phyloP scores from a whole-genome alignment of 2,329 filamentous ascomycete species.

The Thielaviopsis populi region DNA sequence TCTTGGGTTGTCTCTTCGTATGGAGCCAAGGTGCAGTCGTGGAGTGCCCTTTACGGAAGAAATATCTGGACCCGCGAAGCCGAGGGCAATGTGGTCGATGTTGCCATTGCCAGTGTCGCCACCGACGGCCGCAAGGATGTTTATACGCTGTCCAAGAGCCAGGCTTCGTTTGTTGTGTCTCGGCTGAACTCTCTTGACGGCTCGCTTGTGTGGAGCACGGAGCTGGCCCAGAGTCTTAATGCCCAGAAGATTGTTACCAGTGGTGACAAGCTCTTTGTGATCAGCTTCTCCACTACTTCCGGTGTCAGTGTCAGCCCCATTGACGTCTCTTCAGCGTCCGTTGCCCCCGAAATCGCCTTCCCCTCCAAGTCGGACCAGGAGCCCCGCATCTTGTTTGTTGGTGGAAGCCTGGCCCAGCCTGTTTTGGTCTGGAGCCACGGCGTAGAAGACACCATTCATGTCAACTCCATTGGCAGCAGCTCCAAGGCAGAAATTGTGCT shows the following conservation, averaged over 20 bases:
- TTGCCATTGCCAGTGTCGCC: slow-evolving; percentile 63
- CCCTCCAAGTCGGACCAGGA: slow-evolving; percentile 60
- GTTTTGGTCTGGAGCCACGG: slow-evolving; percentile 63
- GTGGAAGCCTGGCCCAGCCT: slow-evolving; percentile 58
- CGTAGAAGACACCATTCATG: slow-evolving; percentile 37
- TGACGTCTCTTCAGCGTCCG: slow-evolving; percentile 57
- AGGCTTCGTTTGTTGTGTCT: slow-evolving; percentile 44
- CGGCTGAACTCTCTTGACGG: slow-evolving; percentile 61
- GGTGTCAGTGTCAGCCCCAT: slow-evolving; percentile 49
- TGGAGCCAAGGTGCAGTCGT: slow-evolving; percentile 56
- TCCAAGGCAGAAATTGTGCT: slow-evolving; percentile 40
- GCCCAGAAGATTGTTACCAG: not conserved
- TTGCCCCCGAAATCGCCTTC: slow-evolving; percentile 55
- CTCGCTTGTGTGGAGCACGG: slow-evolving; percentile 51
- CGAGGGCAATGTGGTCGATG: slow-evolving; percentile 43
- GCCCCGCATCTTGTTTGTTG: slow-evolving; percentile 49
- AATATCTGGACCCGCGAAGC: slow-evolving; percentile 59
- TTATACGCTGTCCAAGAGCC: slow-evolving; percentile 50
- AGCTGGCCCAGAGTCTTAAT: slow-evolving; percentile 30
- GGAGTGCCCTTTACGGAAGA: slow-evolving; percentile 71
- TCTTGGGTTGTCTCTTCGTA: slow-evolving; percentile 61
- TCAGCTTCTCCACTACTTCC: not conserved
- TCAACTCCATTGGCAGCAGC: slow-evolving; percentile 55
- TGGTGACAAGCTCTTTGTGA: slow-evolving; percentile 4
- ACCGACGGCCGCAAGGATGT: slow-evolving; percentile 53